phyloP scores from a whole-genome alignment of 495 filamentous ascomycete species.

The Penicillium pulvis region DNA sequence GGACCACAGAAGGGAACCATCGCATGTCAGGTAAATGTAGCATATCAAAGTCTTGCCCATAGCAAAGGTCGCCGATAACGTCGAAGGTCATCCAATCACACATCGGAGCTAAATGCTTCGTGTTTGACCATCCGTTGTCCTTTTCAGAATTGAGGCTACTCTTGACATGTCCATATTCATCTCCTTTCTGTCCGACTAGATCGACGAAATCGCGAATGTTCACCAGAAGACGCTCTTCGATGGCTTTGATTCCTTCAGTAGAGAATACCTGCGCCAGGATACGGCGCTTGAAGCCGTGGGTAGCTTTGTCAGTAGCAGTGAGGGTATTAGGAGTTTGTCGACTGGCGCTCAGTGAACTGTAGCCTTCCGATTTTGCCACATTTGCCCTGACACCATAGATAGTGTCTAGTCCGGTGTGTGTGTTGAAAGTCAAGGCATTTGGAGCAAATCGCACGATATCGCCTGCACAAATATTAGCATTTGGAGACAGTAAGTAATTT shows the following conservation, averaged over 20 bases:
- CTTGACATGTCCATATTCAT: conserved; percentile 7
- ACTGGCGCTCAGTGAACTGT: conserved; percentile 14
- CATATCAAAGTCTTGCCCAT: conserved; percentile 24
- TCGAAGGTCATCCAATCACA: conserved; percentile 29
- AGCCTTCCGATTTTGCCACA: conserved; percentile 18
- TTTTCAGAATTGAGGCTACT: neutral
- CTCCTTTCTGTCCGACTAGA: conserved; percentile 4
- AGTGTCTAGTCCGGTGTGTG: conserved; percentile 9
- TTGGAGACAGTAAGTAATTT: conserved; percentile 2
- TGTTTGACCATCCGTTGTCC: conserved; percentile 3
- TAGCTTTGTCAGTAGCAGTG: conserved; percentile 36
- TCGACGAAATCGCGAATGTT: conserved; percentile 10
- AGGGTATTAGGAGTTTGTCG: conserved; percentile 33
- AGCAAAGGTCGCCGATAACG: conserved; percentile 29
- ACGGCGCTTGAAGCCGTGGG: conserved; percentile 41
- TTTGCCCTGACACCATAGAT: conserved; percentile 23
- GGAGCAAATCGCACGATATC: conserved; percentile 19
- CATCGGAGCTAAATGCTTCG: conserved; percentile 13
- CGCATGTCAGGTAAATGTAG: conserved; percentile 21
- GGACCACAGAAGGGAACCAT: conserved; percentile 24
- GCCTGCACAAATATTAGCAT: conserved; percentile 9
- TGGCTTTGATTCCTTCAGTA: conserved; percentile 30
- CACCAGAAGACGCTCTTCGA: conserved; percentile 28
- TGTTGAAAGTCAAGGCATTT: conserved; percentile 16
- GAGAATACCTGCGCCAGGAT: conserved; percentile 42